Conservation (phyloP, 306 rosid genomes). For the Delonix regia region DNA sequence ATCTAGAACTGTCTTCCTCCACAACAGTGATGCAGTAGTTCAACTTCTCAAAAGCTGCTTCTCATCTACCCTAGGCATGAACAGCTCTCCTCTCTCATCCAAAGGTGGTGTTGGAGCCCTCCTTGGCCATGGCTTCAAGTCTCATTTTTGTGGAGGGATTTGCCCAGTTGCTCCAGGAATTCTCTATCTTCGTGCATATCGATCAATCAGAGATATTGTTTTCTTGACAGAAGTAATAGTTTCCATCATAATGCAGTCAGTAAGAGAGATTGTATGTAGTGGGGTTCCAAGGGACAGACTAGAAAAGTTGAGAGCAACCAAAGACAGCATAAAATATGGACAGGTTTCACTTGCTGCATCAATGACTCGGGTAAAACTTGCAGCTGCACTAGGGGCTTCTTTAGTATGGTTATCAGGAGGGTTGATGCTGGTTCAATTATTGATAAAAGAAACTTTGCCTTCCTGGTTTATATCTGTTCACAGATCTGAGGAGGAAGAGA, state of each 20-base stretch:
- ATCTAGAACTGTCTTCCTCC: slow-evolving; percentile 90
- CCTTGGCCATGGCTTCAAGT: slow-evolving; percentile 93
- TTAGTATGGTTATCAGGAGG: slow-evolving; percentile 90
- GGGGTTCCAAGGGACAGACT: slow-evolving; percentile 53
- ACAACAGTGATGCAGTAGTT: slow-evolving; percentile 74
- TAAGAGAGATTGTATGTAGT: slow-evolving; percentile 67
- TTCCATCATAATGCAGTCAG: slow-evolving; percentile 77
- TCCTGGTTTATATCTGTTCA: slow-evolving; percentile 89
- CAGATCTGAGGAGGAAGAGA: slow-evolving; percentile 58
- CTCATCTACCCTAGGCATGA: slow-evolving; percentile 73
- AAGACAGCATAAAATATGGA: slow-evolving; percentile 56
- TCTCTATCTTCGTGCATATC: slow-evolving; percentile 73
- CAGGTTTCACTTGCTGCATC: slow-evolving; percentile 81
- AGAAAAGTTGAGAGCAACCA: slow-evolving; percentile 55
- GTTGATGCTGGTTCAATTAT: slow-evolving; percentile 66
- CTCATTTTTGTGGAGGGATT: slow-evolving; percentile 78
- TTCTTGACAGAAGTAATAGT: slow-evolving; percentile 80
- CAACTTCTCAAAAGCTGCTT: slow-evolving; percentile 95
- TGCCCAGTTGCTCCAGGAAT: slow-evolving; percentile 92
- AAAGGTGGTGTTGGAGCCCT: slow-evolving; percentile 88
- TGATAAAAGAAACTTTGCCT: slow-evolving; percentile 84
- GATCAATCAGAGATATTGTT: slow-evolving; percentile 73
- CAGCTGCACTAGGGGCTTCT: slow-evolving; percentile 88
- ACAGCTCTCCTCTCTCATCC: slow-evolving; percentile 52
- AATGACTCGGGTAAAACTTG: slow-evolving; percentile 80